Base-by-base conservation (phyloP, 2,329 filamentous ascomycete species). In the Curvularia hawaiiensis region DNA sequence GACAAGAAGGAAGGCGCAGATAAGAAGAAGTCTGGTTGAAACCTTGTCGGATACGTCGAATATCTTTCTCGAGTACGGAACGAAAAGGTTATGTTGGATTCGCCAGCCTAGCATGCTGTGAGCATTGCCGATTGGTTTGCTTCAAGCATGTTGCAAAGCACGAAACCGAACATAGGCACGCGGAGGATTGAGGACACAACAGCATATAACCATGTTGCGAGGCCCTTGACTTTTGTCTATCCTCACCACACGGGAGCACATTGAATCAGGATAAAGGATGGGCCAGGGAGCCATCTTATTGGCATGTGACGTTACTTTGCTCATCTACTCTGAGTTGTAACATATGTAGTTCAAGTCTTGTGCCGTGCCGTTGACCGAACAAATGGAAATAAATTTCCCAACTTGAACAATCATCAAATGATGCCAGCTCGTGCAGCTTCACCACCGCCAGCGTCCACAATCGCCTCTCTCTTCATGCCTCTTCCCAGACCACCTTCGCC, bases 401-500 rank as follows among this genome's bases (percentile, higher is more conserved):
- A 43, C 6, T 45, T 2, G 10, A 28, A 18, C 39, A n/a, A 18
- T 40, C 5, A 20, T 58, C 54, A 76, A 43, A 77, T 72, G 38
- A 76, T 71, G 9, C 75, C 75, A 35, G 84, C 86, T 63, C 87
- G 80, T 39, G 85, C 86, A 54, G 82, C 85, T 73, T 87, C 85
- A 9, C 85, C 85, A 44, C 82, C 85, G 22, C 84, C 83, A 60
- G 80, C 82, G 56, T 87, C 84, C 50, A 87, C 79, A 38, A 82
- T 80, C 53, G 79, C 79, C 59, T 80, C 80, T 49, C 83, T 81
- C 44, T 79, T 79, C 73, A 85, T 85, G 30, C 85, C 86, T 69
- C 84, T 82, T 9, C 81, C 83, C 26, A 84, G 74, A 9, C 83
- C 89, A 70, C 90, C 90, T 76, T 96, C 92, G 12, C 94, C 94